Evolutionary conservation across 2,329 filamentous ascomycete genomes (phyloP).

Genomic region (Sarocladium brachiariae): DNA sequence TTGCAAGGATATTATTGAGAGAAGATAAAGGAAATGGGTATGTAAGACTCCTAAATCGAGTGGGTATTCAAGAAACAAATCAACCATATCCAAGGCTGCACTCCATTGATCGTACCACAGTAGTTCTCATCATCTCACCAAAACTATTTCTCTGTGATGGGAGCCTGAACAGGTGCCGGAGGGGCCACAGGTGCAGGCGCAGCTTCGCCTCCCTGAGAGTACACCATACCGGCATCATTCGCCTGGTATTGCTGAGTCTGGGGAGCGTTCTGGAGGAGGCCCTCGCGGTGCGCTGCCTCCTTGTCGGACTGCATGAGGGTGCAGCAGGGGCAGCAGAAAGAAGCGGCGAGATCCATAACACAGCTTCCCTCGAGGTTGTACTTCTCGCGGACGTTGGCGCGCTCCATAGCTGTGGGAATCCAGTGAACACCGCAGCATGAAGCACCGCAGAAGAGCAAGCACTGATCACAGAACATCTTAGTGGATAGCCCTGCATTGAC

Average conservation of each 20-base stretch:
- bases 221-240: conserved; percentile 6
- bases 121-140: too few relatives aligned
- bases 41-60: background rate
- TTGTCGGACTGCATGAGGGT: conserved; percentile 40
- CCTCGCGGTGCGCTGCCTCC: conserved; percentile 34
- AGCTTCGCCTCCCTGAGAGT: background rate
- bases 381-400: conserved; percentile 36
- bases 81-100: background rate
- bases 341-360: conserved; percentile 31
- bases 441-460: conserved; percentile 35
- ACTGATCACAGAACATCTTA: conserved; percentile 20
- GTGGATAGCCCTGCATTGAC: conserved; percentile 1
- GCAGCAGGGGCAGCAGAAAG: conserved; percentile 41
- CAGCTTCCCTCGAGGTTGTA: conserved; percentile 39
- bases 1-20: background rate
- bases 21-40: background rate
- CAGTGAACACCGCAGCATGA: conserved; percentile 33
- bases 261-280: conserved; percentile 4
- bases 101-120: background rate
- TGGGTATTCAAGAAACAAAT: background rate
- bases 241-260: conserved; percentile 8
- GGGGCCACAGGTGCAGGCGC: background rate
- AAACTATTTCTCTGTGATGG: conserved; percentile 5
- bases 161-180: conserved; percentile 2
- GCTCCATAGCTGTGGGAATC: conserved; percentile 38